Base-by-base conservation (phyloP, 73 alveolate species). In the Tetrahymena borealis region DNA sequence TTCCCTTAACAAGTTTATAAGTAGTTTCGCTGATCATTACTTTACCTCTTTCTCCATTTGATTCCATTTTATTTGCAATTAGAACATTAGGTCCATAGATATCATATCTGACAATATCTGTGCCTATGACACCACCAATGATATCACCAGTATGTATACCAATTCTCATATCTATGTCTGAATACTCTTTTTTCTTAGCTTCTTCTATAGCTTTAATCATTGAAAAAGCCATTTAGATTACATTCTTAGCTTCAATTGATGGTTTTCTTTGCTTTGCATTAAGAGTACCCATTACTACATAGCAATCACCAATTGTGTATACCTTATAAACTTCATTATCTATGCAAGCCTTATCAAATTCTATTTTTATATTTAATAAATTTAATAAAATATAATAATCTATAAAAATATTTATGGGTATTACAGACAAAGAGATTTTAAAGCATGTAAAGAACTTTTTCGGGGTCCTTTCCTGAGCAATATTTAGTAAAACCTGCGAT, bases 61-160 rank as follows among this genome's bases (percentile, higher is more conserved):
- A 93, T 93, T 93, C 95, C 93, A 93, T 93, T 93, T 93, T 93
- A 90, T 93, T 93, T 32, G 95, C 95, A 39, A 93, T 93, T 4
- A 93, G 79, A 7, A 92, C 93, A 93, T 93, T 92, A 39, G 91
- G 77, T 5, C 95, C 95, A 93, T 79, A 93, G 0, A 93, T 93
- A 40, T 93, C 95, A 93, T 93, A 93, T 93, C 95, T 78, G 12
- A 93, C 93, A 16, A 93, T 93, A 90, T 93, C 95, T 39, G 95
- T 93, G 35, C 95, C 95, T 18, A 93, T 93, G 39, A 93, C 91
- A 32, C 95, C 95, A 0, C 95, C 95, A 39, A 79, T 79, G 13
- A 93, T 79, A 40, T 93, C 60, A 4, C 95, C 95, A 7, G 95
- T 93, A 38, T 93, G 95, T 7, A 93, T 93, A 16, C 95, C 93